A percentile compares a stretch with the other conserved stretches of the same genome.
Evolutionary conservation across 1,284 basidiomycete species (phyloP).

Genomic region (Apiotrichum mycotoxinovorans): DNA sequence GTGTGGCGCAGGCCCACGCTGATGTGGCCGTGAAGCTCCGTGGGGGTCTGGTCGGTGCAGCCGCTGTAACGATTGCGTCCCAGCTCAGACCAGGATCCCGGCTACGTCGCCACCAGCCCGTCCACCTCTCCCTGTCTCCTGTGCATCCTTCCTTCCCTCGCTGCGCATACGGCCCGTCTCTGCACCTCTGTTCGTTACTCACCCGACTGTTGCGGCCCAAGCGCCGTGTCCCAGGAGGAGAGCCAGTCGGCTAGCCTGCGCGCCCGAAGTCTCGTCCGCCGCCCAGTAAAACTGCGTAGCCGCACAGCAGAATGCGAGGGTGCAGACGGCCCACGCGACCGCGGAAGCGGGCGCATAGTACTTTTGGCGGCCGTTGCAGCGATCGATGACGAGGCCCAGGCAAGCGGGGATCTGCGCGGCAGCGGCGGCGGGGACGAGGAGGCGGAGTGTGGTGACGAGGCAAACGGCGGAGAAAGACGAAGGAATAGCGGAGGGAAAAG

Average conservation of each 20-base stretch:
- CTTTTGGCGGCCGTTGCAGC: not conserved
- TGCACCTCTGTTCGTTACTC: too few relatives aligned
- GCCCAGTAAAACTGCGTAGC: not conserved
- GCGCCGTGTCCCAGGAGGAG: slow-evolving; percentile 2
- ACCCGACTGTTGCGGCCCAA: not conserved
- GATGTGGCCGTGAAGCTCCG: too few relatives aligned
- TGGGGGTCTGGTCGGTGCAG: too few relatives aligned
- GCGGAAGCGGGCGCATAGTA: not conserved
- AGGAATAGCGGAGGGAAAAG: too few relatives aligned
- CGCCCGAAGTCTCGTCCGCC: not conserved
- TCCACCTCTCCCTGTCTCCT: too few relatives aligned
- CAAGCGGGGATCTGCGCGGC: not conserved
- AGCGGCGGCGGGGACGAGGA: not conserved
- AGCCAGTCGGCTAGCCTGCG: not conserved
- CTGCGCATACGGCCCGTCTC: too few relatives aligned
- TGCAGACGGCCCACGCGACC: not conserved
- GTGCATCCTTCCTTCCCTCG: too few relatives aligned
- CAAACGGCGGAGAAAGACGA: too few relatives aligned
- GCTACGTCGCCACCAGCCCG: too few relatives aligned
- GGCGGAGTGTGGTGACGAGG: not conserved
- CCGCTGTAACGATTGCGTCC: too few relatives aligned
- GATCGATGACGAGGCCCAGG: not conserved
- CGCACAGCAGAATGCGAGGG: not conserved
- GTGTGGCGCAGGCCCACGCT: too few relatives aligned
- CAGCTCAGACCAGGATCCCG: too few relatives aligned